A percentile compares a stretch with the other conserved stretches of the same genome.
phyloP scores from a whole-genome alignment of 129 eudicot species.

The Tanacetum coccineum region DNA sequence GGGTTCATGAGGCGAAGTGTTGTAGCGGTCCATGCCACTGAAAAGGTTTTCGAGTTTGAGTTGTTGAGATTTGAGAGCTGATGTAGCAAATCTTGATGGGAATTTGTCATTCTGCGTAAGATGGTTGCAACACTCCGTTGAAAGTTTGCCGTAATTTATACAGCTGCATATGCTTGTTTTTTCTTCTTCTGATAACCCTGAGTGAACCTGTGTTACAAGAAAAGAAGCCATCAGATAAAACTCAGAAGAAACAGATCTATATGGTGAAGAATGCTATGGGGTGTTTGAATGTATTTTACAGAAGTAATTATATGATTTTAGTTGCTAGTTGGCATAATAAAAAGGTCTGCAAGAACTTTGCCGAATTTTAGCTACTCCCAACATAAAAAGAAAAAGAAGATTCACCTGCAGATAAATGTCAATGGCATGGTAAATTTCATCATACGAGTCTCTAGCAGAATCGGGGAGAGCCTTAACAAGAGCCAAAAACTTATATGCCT shows the following conservation, averaged over 20 bases:
- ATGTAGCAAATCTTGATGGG: constrained; percentile 48
- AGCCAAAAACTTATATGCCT: constrained; percentile 61
- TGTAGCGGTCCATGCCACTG: constrained; percentile 30
- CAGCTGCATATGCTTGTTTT: constrained; percentile 47
- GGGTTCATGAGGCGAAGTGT: constrained; percentile 25
- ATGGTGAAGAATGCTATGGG: too few relatives aligned
- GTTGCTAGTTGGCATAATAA: too few relatives aligned
- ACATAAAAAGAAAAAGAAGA: not conserved
- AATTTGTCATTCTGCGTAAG: constrained; percentile 56
- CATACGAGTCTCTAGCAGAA: constrained; percentile 57
- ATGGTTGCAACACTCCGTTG: constrained; percentile 52
- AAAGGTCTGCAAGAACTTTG: not conserved
- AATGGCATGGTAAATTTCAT: constrained; percentile 59
- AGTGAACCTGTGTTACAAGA: constrained; percentile 41
- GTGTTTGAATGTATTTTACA: too few relatives aligned
- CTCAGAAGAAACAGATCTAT: too few relatives aligned
- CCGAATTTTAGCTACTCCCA: not conserved
- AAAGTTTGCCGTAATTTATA: constrained; percentile 62
- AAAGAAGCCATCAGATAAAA: not conserved
- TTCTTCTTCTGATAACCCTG: constrained; percentile 61
- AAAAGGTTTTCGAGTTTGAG: constrained; percentile 69
- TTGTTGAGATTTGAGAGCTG: constrained; percentile 63
- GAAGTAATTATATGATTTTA: too few relatives aligned
- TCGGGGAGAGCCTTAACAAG: constrained; percentile 58
- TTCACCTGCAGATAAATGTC: constrained; percentile 72